Conservation (phyloP, 306 rosid species). For the Cyclanthera cordifolia region DNA sequence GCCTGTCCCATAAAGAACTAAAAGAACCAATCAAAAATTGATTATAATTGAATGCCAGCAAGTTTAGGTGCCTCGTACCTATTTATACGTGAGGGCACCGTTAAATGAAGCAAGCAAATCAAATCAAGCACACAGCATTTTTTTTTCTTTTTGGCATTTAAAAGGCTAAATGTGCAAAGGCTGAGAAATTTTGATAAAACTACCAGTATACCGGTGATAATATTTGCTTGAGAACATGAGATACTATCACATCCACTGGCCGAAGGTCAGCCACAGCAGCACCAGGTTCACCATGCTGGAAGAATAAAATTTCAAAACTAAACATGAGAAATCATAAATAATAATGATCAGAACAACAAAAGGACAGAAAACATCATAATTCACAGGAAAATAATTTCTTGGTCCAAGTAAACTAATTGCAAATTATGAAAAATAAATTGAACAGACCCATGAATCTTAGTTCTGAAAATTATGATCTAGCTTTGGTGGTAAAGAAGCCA, state of each 20-base stretch:
- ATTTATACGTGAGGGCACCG: background rate
- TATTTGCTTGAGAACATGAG: slow-evolving; percentile 74
- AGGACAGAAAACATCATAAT: background rate
- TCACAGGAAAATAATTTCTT: background rate
- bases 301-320: background rate
- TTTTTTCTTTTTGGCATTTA: background rate
- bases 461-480: background rate
- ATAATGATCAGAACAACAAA: background rate
- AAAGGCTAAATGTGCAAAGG: background rate
- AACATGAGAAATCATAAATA: slow-evolving; percentile 16
- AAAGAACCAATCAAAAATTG: background rate
- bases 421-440: background rate
- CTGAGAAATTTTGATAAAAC: background rate
- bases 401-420: background rate
- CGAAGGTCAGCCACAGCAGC: slow-evolving; percentile 70
- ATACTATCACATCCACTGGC: slow-evolving; percentile 77
- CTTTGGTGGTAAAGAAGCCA: too few species aligned
- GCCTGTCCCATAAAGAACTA: background rate
- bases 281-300: slow-evolving; percentile 96
- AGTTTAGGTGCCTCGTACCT: background rate
- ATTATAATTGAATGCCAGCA: background rate
- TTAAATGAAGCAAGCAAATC: background rate
- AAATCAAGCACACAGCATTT: background rate
- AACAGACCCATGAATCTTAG: background rate
- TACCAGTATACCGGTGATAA: slow-evolving; percentile 52